phyloP scores from a whole-genome alignment of 306 rosid species.

The Ochetophila trinervis region DNA sequence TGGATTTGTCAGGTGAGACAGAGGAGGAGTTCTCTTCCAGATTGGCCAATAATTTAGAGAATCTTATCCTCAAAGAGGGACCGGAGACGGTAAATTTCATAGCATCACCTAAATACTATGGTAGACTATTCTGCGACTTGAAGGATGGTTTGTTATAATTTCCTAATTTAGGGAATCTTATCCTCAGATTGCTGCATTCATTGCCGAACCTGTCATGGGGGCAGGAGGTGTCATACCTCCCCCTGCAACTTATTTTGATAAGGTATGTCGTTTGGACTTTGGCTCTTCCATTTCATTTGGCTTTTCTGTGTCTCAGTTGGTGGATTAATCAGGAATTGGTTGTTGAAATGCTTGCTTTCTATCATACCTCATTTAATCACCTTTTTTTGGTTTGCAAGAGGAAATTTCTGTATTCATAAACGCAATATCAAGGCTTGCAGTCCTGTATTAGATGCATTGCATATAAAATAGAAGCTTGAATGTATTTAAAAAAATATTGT shows the following conservation, averaged over 20 bases:
- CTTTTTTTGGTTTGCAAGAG: too few relatives aligned
- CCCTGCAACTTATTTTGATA: constrained; percentile 83
- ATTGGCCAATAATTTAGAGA: constrained; percentile 80
- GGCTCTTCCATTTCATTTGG: background rate
- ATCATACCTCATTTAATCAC: background rate
- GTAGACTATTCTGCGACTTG: constrained; percentile 16
- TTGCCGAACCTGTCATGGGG: constrained; percentile 97
- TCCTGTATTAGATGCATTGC: too few relatives aligned
- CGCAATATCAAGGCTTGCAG: too few relatives aligned
- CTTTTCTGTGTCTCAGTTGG: background rate
- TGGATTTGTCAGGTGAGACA: constrained; percentile 72
- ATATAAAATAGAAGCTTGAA: too few relatives aligned
- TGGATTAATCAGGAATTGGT: background rate
- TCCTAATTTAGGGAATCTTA: constrained; percentile 1
- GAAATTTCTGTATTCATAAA: too few relatives aligned
- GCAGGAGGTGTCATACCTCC: constrained; percentile 95
- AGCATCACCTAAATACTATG: constrained; percentile 11
- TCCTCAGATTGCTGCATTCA: constrained; percentile 94
- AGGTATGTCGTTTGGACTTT: constrained; percentile 44
- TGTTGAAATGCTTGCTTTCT: too few relatives aligned
- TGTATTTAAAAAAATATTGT: too few relatives aligned
- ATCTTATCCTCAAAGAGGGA: constrained; percentile 84
- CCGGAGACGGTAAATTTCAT: constrained; percentile 71
- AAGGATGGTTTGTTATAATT: constrained; percentile 9
- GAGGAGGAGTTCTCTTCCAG: constrained; percentile 93